Base-by-base conservation (phyloP, 2,329 filamentous ascomycete genomes). In the Nakataea oryzae region DNA sequence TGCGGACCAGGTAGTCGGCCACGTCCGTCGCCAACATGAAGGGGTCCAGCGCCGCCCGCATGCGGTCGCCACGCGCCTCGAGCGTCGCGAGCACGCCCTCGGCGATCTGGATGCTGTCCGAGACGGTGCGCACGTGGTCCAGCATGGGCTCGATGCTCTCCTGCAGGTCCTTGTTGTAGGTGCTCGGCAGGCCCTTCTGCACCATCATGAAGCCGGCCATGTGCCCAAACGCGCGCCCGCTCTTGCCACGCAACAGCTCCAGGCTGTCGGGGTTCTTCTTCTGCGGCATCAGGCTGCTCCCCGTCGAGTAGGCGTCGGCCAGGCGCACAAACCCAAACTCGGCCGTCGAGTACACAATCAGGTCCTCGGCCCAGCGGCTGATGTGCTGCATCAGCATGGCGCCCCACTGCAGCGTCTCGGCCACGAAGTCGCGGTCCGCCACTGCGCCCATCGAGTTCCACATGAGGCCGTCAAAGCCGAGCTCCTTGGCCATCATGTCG, bases 81-180 rank as follows among this genome's bases (percentile, higher is more conserved):
- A 96, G 78, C 0, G 90, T 96, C 1, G 85, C 84, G 4, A 96
- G 79, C 6, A 96, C 88, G 62, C 92, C 89, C 28, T 89, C 89
- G 30, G 90, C 89, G 68, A 96, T 96, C 73, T 88, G 86, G 62
- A 96, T 82, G 70, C 88, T 91, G 78, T 96, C 89, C 62, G 82
- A 83, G 65, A 95, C 81, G 7, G 90, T 93, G 81, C 92, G 90
- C 74, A 93, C 84, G 72, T 87, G 85, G 74, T 96, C 90, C 59
- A 96, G 83, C 76, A 96, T 85, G n/a, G 89, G 88, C 79, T 96
- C 89, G 65, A 90, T 87, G 63, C 85, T 88, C 76, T 96, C 91
- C 75, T 96, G 91, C n/a, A 96, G 76, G 73, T 96, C 91, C 76
- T 96, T 96, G 79, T 96, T 93, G 79, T 96, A 96, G 3, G 89